Conservation (phyloP, 805 yeast genomes). For the Candida suzukii region DNA sequence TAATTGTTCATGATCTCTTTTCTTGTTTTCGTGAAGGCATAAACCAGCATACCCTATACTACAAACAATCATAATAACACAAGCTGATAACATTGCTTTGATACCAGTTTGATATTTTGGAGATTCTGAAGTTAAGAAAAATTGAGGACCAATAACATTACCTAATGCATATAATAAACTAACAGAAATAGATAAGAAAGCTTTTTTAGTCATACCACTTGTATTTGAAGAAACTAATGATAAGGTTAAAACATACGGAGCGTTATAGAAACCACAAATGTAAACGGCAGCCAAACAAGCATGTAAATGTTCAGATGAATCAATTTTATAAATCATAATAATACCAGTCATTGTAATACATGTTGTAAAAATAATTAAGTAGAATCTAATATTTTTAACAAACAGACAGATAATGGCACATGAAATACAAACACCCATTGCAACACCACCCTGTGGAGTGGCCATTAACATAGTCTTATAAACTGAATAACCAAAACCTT, state of each 20-base stretch:
- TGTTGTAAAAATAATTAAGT: conserved; percentile 17
- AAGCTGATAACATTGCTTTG: conserved; percentile 9
- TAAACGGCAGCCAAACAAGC: conserved; percentile 3
- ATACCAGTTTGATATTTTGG: conserved; percentile 36
- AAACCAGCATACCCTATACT: conserved; percentile 10
- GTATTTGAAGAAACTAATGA: conserved; percentile 31
- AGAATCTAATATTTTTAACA: conserved; percentile 15
- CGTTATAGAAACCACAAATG: conserved; percentile 3
- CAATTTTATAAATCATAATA: conserved; percentile 18
- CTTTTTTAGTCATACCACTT: conserved; percentile 64
- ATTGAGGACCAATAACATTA: conserved; percentile 43
- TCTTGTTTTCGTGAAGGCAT: conserved; percentile 6
- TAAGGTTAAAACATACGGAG: conserved; percentile 4
- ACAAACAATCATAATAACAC: conserved; percentile 15
- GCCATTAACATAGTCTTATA: conserved; percentile 21
- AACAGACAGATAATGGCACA: conserved; percentile 14
- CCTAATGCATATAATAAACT: conserved; percentile 1
- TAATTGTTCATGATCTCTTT: neutral
- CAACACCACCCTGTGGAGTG: conserved; percentile 28
- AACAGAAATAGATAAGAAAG: conserved; percentile 18
- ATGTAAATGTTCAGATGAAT: conserved; percentile 1
- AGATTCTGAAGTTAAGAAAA: conserved; percentile 43
- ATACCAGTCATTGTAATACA: conserved; percentile 24
- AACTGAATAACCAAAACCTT: conserved; percentile 4
- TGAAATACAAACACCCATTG: conserved; percentile 24